phyloP scores from a whole-genome alignment of 345 rosid species.

The Eucalyptus tenuipes region DNA sequence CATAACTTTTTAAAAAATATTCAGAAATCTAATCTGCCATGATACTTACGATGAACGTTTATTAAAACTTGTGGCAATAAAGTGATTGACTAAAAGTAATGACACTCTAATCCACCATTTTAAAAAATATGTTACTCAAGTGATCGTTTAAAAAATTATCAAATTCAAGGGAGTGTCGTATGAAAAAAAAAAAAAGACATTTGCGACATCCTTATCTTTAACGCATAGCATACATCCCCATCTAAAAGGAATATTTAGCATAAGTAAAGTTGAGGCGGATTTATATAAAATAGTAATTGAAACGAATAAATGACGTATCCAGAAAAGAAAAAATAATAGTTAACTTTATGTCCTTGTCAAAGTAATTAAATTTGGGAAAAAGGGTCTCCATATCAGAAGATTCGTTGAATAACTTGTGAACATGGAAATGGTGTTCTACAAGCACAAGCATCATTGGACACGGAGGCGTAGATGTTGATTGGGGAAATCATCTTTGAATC shows the following conservation, averaged over 20 bases:
- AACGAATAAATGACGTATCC: background rate
- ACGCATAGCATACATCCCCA: too few relatives aligned
- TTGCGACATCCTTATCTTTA: background rate
- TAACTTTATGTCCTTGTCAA: background rate
- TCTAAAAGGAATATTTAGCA: background rate
- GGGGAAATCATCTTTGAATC: background rate
- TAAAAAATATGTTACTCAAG: background rate
- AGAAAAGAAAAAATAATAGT: background rate
- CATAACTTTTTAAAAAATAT: accelerated
- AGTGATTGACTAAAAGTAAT: background rate
- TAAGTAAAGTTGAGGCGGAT: background rate
- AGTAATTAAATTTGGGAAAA: background rate
- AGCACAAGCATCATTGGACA: background rate
- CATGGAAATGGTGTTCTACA: background rate
- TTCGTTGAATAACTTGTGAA: background rate
- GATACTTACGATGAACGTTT: accelerated
- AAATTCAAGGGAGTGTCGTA: accelerated
- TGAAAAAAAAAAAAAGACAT: background rate
- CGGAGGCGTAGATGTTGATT: background rate
- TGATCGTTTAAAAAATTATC: background rate
- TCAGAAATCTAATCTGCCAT: background rate
- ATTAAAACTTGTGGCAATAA: background rate
- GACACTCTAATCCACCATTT: background rate
- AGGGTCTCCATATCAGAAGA: background rate
- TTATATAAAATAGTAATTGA: background rate